These are phyloP conservation scores for Populus ilicifolia DNA, from an alignment of 345 rosid species.

Conservation along the genomic window DNA sequence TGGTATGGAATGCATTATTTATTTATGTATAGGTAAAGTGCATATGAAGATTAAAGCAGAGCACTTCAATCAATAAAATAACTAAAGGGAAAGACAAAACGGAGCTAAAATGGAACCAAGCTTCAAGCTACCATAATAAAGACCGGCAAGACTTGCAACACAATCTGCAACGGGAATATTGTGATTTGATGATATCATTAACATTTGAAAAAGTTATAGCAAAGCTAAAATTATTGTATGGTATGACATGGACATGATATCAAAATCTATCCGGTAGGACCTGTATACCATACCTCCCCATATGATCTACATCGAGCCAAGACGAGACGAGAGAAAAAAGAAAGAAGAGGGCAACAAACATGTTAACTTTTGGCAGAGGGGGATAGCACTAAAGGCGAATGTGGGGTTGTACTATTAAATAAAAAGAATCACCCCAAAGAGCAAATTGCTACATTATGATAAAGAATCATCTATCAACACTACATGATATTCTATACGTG, in stretches of 20 bases:
- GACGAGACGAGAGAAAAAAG: neutral
- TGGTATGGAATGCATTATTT: neutral
- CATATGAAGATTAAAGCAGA: neutral
- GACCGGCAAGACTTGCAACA: neutral
- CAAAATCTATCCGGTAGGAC: conserved; percentile 1
- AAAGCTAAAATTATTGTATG: conserved; percentile 19
- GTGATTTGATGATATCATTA: conserved; percentile 11
- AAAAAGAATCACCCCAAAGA: neutral
- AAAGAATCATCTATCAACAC: too few species aligned
- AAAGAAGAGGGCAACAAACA: neutral
- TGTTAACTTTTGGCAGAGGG: neutral
- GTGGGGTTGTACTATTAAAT: neutral
- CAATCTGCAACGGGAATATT: neutral
- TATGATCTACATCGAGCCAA: neutral
- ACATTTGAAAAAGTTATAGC: neutral
- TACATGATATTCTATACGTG: too few species aligned
- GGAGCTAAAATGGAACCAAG: neutral
- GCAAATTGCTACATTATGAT: neutral
- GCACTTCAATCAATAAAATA: neutral
- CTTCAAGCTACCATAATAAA: neutral
- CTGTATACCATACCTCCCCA: neutral
- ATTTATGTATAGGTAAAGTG: neutral
- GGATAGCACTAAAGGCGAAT: neutral
- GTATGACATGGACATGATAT: conserved; percentile 22
- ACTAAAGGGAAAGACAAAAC: neutral